Conservation (phyloP, 192 early-diverging fungal species). For the Podila epigama region DNA sequence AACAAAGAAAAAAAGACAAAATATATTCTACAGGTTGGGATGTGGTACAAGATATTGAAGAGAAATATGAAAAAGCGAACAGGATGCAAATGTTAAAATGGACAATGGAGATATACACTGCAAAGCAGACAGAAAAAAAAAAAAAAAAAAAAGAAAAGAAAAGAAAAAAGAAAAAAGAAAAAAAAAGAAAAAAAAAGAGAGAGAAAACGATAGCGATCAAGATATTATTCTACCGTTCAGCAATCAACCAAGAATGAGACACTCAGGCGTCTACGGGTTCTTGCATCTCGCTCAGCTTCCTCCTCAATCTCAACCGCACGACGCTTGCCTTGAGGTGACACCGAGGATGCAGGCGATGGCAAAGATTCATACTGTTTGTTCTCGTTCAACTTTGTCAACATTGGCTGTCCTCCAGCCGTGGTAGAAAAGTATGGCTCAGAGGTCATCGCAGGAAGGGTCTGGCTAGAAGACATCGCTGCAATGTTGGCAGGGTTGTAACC, state of each 20-base stretch:
- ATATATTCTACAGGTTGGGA: not conserved
- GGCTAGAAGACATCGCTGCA: not conserved
- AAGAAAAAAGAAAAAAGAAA: constrained; percentile 5
- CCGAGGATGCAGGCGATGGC: constrained; percentile 34
- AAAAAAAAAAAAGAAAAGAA: not conserved
- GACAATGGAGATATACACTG: not conserved
- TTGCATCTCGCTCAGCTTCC: constrained; percentile 7
- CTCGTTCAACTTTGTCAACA: constrained; percentile 6
- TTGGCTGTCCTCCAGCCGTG: too few species aligned
- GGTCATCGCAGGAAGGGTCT: not conserved
- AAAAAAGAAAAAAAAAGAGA: not conserved
- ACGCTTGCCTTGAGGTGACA: constrained; percentile 27
- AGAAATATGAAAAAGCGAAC: not conserved
- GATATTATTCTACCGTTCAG: constrained; percentile 1
- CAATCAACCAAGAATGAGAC: constrained; percentile 46
- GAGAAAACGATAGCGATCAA: not conserved
- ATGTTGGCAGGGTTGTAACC: constrained; percentile 15
- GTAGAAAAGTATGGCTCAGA: too few species aligned
- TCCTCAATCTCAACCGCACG: constrained; percentile 17
- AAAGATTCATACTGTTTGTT: constrained; percentile 1
- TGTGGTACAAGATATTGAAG: constrained; percentile 11
- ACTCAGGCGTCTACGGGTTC: constrained; percentile 35
- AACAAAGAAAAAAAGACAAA: not conserved
- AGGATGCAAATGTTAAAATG: not conserved
- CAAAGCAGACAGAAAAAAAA: constrained; percentile 1